Conservation (phyloP, 306 rosid species). For the Lupinus albus region DNA sequence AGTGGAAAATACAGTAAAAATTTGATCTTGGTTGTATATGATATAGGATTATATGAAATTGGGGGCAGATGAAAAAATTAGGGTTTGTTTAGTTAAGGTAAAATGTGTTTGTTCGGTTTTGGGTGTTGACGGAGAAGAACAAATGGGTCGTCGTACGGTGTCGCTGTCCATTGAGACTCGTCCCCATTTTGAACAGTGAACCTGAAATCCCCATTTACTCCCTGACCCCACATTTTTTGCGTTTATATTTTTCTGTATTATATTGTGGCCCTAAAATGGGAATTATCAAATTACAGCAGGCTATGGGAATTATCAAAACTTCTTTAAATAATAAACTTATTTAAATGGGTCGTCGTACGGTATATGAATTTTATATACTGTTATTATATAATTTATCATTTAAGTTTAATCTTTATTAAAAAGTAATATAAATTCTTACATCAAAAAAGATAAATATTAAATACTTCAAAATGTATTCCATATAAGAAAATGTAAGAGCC, state of each 20-base stretch:
- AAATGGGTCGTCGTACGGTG: conserved; percentile 67
- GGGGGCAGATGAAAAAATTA: conserved; percentile 49
- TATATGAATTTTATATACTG: no score
- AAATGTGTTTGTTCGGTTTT: conserved; percentile 36
- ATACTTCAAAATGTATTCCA: no score
- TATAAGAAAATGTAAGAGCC: no score
- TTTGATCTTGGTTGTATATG: conserved; percentile 25
- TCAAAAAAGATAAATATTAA: no score
- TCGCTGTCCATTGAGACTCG: conserved; percentile 56
- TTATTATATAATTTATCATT: no score
- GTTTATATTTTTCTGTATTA: neutral
- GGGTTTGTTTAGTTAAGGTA: conserved; percentile 61
- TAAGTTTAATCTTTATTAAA: no score
- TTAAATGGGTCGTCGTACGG: no score
- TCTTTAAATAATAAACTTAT: no score
- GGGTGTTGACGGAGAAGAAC: conserved; percentile 56
- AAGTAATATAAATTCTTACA: no score
- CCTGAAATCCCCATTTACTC: conserved; percentile 42
- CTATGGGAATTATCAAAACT: no score
- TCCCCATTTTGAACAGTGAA: conserved; percentile 21
- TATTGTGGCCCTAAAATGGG: no score
- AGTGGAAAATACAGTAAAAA: conserved; percentile 26
- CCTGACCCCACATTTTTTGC: conserved; percentile 32
- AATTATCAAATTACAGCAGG: no score
- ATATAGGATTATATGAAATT: conserved; percentile 27